phyloP scores from a whole-genome alignment of 225 moss, liverwort and hornwort species.

The Marchantia polymorpha region DNA sequence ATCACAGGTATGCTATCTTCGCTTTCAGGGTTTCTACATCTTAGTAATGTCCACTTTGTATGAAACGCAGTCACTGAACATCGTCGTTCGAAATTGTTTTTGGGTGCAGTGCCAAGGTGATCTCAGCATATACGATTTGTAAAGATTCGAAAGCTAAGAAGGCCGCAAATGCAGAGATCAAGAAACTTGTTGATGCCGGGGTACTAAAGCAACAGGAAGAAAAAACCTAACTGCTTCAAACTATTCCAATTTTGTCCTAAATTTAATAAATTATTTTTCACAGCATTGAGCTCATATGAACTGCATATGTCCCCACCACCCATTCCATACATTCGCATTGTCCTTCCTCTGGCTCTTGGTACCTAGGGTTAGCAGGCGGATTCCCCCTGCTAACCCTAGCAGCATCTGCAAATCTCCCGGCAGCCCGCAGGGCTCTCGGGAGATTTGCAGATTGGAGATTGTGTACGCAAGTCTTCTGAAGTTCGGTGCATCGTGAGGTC shows the following conservation, averaged over 20 bases:
- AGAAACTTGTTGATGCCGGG: slow-evolving; percentile 52
- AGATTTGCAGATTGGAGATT: no score
- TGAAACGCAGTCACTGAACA: not conserved
- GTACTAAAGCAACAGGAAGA: slow-evolving; percentile 34
- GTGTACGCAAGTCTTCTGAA: no score
- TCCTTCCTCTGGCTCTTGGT: no score
- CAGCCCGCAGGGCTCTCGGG: no score
- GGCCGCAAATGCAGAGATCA: slow-evolving; percentile 59
- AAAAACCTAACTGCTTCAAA: not conserved
- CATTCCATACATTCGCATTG: no score
- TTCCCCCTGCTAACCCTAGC: no score
- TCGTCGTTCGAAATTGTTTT: not conserved
- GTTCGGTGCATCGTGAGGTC: no score
- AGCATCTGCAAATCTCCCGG: no score
- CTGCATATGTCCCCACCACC: no score
- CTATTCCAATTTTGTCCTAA: not conserved
- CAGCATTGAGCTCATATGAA: no score
- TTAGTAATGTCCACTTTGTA: not conserved
- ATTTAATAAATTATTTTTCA: not conserved
- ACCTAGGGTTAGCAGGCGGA: no score
- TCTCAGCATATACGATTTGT: slow-evolving; percentile 68
- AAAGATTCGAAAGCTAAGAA: slow-evolving; percentile 53
- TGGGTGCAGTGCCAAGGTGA: slow-evolving; percentile 80
- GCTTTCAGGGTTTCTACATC: not conserved
- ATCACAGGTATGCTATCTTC: slow-evolving; percentile 62